Base-by-base conservation (phyloP, 2,329 filamentous ascomycete genomes). In the Sarocladium oryzae region DNA sequence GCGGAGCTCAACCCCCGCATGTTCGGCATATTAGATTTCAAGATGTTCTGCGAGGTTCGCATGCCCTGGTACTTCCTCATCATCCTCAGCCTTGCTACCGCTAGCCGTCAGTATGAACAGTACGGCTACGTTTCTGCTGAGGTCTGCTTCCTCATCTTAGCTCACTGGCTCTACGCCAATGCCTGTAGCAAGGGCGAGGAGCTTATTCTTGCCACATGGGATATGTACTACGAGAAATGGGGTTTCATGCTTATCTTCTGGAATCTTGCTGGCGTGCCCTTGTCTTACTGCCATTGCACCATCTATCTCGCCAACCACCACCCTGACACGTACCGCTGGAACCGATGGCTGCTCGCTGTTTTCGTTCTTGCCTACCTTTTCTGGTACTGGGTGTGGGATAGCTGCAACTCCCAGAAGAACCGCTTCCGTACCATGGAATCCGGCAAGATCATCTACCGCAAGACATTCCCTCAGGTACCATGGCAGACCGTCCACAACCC, bases 241-340 rank as follows among this genome's bases (percentile, higher is more conserved):
- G 90, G 90, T 50, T 96, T 96, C 75, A 96, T 96, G 90, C 81
- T 96, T 58, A 95, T 95, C 68, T 96, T 96, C 81, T 96, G 90
- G 90, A 96, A 96, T 70, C 76, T 96, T 66, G 89, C 90, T 43
- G 90, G 90, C 58, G 90, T 96, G 23, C 90, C 90, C 13, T 77
- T 96, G 50, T 90, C 84, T 51, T 96, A 96, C 78, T 95, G 89
- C 74, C 90, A 96, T 75, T 93, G 88, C 78, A 92, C 88, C 46
- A 82, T 96, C 61, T 96, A 88, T 71, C 78, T 96, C 49, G 89
- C 89, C 58, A 91, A 87, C 69, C 89, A 95, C 67, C 72, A 86
- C 61, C 87, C 91, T 0, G 77, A 81, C 32, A 81, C 82, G 53
- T 96, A 95, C 69, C 77, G 76, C 50, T 91, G 86, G 85, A 88